These are phyloP conservation scores for Coemansia asiatica DNA, from an alignment of 192 early-diverging fungal genomes.

Conservation along the genomic window DNA sequence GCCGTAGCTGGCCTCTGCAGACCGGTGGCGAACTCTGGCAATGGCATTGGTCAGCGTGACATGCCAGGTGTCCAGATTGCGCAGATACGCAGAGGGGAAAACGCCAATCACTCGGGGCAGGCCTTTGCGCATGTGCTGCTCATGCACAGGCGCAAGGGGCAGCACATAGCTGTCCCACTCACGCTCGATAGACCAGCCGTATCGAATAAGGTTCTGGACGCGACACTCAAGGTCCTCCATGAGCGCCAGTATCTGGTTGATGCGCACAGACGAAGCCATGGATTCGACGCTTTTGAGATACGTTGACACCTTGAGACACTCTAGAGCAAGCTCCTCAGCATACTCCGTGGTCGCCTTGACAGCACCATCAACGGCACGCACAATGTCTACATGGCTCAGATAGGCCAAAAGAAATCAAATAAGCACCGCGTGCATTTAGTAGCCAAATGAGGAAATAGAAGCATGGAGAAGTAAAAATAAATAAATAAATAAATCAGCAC, in stretches of 20 bases:
- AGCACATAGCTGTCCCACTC: conserved; percentile 43
- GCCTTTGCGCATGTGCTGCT: conserved; percentile 3
- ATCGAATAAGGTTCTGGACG: conserved; percentile 48
- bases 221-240: conserved; percentile 38
- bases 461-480: neutral
- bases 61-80: conserved; percentile 39
- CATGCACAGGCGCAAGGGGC: neutral
- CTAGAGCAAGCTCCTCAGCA: conserved; percentile 33
- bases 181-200: conserved; percentile 46
- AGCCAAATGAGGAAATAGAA: conserved; percentile 1
- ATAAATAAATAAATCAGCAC: conserved; percentile 1
- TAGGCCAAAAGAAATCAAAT: neutral
- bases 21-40: conserved; percentile 20
- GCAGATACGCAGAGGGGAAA: conserved; percentile 28
- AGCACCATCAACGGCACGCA: conserved; percentile 26
- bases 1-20: conserved; percentile 14
- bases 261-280: conserved; percentile 23
- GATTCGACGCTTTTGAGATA: conserved; percentile 32
- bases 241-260: conserved; percentile 28
- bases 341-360: conserved; percentile 36
- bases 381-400: conserved; percentile 29
- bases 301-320: conserved; percentile 36
- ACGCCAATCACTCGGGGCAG: conserved; percentile 2
- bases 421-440: neutral
- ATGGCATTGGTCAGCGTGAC: conserved; percentile 31